These are phyloP conservation scores for Diaporthe vexans DNA, from an alignment of 2,329 filamentous ascomycete genomes.

Conservation along the genomic window DNA sequence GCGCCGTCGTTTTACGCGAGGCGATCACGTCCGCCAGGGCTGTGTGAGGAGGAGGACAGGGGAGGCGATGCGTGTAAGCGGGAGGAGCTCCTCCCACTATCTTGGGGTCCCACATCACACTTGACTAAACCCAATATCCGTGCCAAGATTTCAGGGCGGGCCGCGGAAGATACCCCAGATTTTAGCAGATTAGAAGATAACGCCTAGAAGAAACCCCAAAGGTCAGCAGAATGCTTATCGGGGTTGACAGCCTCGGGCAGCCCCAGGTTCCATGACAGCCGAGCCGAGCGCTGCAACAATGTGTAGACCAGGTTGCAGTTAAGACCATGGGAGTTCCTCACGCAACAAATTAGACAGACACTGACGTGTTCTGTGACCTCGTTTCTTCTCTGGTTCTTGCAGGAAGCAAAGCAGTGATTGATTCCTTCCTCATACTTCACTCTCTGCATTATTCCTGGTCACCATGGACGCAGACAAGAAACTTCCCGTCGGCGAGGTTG, in stretches of 20 bases:
- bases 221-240: conserved; percentile 21
- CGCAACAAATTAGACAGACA: neutral
- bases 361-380: conserved; percentile 16
- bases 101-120: conserved; percentile 21
- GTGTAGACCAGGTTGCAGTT: conserved; percentile 13
- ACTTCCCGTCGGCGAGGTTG: conserved; percentile 13
- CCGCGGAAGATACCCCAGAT: conserved; percentile 24
- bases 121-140: conserved; percentile 18
- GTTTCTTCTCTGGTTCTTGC: neutral
- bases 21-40: conserved; percentile 8
- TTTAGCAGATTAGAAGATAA: conserved; percentile 24
- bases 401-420: neutral
- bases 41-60: conserved; percentile 27
- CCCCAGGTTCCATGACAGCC: conserved; percentile 14
- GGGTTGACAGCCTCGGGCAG: conserved; percentile 17
- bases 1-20: conserved; percentile 28
- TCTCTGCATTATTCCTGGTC: neutral
- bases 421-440: neutral
- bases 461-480: conserved; percentile 39
- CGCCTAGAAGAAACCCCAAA: conserved; percentile 12
- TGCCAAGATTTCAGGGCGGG: conserved; percentile 23
- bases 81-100: conserved; percentile 31
- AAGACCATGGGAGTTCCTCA: conserved; percentile 27
- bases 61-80: conserved; percentile 4
- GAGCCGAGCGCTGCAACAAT: neutral